Base-by-base conservation (phyloP, 305 asterid species). In the Vinca major region DNA sequence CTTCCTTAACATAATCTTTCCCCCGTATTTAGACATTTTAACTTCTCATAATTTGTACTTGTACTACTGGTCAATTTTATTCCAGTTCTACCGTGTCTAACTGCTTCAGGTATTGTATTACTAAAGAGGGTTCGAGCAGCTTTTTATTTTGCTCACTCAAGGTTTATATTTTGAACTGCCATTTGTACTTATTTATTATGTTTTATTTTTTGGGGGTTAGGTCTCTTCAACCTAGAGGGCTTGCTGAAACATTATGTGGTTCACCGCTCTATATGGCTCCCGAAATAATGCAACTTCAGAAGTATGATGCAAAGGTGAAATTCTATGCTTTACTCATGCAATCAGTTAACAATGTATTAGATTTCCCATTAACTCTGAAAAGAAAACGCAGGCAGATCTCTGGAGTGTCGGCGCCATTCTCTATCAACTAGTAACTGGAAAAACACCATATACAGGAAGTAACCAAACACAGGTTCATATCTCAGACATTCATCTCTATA, bases 201-300 rank as follows among this genome's bases (percentile, higher is more conserved):
- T 26, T 26, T 26, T 26, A 26, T 62, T 77, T 74, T 71, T 65
- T 80, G 9, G 70, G 81, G 4, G 66, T 74, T 81, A 93, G 99
- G 83, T 90, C 96, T 73, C 78, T 93, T 80, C 95, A 90, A 50
- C 95, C 93, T 66, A 80, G 88, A 81, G 90, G 86, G 62, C 96
- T 89, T 78, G 99, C 97, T 40, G 96, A 89, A 76, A 93, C 99
- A 75, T 56, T 93, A 44, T 93, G 99, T 74, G 99, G 99, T 81
- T 93, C 99, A 21, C 99, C 99, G 20, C 79, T 93, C 44, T 93
- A 90, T 86, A 93, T 93, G 99, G 99, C 99, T 83, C 99, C 99
- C 54, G 99, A 93, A 81, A 88, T 93, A 77, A 91, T 93, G 99
- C 97, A 83, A 83, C 84, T 71, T 67, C 91, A 86, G 78, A 90